phyloP scores from a whole-genome alignment of 1,284 basidiomycete genomes.

The Bondarzewia mesenterica region DNA sequence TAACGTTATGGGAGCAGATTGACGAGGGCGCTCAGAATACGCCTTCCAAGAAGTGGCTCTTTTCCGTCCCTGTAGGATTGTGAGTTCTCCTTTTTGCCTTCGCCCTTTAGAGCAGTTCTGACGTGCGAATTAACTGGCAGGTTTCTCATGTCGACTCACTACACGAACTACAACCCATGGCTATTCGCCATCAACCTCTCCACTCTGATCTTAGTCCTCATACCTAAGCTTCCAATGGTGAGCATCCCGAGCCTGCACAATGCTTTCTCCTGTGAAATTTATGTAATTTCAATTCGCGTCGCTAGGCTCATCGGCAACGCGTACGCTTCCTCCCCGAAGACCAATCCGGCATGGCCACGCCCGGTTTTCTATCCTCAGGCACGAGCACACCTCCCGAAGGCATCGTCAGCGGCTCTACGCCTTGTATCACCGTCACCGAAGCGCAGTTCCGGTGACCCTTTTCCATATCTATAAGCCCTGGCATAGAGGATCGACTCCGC shows the following conservation, averaged over 20 bases:
- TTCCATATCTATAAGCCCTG: not conserved
- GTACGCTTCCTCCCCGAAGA: conserved; percentile 64
- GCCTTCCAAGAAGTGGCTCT: conserved; percentile 96
- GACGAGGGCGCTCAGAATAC: conserved; percentile 98
- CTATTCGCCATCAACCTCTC: conserved; percentile 89
- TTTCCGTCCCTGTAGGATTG: conserved; percentile 87
- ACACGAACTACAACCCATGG: conserved; percentile 92
- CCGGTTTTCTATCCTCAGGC: conserved; percentile 41
- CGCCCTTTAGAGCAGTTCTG: conserved; percentile 4
- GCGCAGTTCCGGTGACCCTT: conserved; percentile 23
- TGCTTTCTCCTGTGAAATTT: too few relatives aligned
- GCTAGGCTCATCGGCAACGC: conserved; percentile 75
- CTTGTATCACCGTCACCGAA: conserved; percentile 25
- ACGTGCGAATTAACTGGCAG: conserved; percentile 31
- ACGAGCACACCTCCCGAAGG: conserved; percentile 28
- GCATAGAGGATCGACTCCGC: not conserved
- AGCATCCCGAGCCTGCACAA: too few relatives aligned
- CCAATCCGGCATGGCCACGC: conserved; percentile 52
- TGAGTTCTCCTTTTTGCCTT: conserved; percentile 35
- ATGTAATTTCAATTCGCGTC: not conserved
- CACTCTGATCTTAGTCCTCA: conserved; percentile 78
- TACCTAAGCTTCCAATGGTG: conserved; percentile 94
- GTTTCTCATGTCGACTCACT: conserved; percentile 96
- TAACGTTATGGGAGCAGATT: conserved; percentile 99
- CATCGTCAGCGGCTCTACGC: conserved; percentile 3